Percentiles rank a stretch among this genome's conserved stretches.
Conservation (phyloP, 768 basidiomycete species). For the Fomitopsis pulvina region DNA sequence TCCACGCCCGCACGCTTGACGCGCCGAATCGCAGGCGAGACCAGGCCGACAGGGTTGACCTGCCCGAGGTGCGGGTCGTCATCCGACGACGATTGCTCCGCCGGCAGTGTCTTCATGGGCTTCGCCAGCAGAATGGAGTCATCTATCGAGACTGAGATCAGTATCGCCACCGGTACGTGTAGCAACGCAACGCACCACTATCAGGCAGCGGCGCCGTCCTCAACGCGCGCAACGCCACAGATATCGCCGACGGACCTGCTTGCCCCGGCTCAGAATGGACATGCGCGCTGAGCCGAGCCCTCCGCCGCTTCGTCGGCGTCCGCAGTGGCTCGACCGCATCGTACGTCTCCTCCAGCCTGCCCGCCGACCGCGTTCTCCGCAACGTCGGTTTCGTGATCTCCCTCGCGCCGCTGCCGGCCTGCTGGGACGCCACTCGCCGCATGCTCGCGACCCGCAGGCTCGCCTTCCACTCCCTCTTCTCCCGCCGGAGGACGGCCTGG, state of each 20-base stretch:
- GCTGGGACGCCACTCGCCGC: neutral
- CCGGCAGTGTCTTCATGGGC: conserved; percentile 1
- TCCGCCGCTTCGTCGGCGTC: conserved; percentile 13
- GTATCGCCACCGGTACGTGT: no score
- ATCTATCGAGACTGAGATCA: conserved; percentile 25
- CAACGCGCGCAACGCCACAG: conserved; percentile 19
- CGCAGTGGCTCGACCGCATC: conserved; percentile 4
- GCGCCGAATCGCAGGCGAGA: conserved; percentile 51
- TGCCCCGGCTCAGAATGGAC: conserved; percentile 5
- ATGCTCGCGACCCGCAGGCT: conserved; percentile 11
- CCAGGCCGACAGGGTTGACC: conserved; percentile 63
- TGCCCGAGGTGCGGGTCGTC: conserved; percentile 60
- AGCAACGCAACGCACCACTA: conserved; percentile 28
- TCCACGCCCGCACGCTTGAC: conserved; percentile 14
- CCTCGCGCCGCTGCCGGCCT: no score
- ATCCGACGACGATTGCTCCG: conserved; percentile 43
- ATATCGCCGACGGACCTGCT: conserved; percentile 2
- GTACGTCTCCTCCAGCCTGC: conserved; percentile 8
- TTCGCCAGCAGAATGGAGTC: conserved; percentile 39
- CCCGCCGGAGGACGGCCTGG: conserved; percentile 16
- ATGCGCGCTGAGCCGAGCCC: conserved; percentile 6
- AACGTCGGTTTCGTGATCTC: conserved; percentile 5
- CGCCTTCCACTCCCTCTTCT: conserved; percentile 13
- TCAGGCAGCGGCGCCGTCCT: conserved; percentile 19
- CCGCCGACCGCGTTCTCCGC: conserved; percentile 13